Percentiles rank a stretch among this genome's conserved stretches.
phyloP scores from a whole-genome alignment of 768 basidiomycete species.

The Mycena albidolilacea region DNA sequence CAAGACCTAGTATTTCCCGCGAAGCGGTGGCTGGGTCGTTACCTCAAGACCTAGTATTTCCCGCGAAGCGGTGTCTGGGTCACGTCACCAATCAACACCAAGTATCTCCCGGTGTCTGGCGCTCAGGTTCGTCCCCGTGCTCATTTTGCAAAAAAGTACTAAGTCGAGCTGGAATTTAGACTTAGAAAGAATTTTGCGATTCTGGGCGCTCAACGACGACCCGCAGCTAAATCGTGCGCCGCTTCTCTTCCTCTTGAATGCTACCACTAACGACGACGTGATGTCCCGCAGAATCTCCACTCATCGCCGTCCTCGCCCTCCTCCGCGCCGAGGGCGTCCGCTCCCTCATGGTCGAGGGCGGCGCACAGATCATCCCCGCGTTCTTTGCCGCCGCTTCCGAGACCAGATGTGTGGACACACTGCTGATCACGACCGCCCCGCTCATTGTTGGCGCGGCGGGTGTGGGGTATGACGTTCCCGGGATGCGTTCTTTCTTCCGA shows the following conservation, averaged over 20 bases:
- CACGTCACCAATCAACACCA: too few species aligned
- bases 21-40: too few species aligned
- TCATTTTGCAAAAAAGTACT: too few species aligned
- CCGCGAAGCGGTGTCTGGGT: too few species aligned
- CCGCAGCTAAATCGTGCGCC: constrained; percentile 90
- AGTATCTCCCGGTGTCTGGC: too few species aligned
- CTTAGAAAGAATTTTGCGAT: too few species aligned
- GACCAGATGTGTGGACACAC: constrained; percentile 69
- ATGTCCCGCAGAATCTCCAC: not conserved
- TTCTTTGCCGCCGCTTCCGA: constrained; percentile 67
- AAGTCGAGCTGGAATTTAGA: too few species aligned
- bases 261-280: not conserved
- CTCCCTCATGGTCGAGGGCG: constrained; percentile 97
- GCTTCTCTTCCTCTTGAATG: not conserved
- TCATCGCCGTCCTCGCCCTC: constrained; percentile 58
- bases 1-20: too few species aligned
- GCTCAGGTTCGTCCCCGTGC: too few species aligned
- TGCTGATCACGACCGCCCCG: constrained; percentile 92
- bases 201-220: constrained; percentile 88
- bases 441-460: constrained; percentile 84
- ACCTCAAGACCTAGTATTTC: too few species aligned
- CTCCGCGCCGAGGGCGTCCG: constrained; percentile 72
- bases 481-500: not conserved
- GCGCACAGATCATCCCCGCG: constrained; percentile 79
- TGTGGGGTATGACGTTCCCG: constrained; percentile 61